Evolutionary conservation across 2,329 filamentous ascomycete species (phyloP).

Genomic region (Ophiocordyceps camponoti-floridani): DNA sequence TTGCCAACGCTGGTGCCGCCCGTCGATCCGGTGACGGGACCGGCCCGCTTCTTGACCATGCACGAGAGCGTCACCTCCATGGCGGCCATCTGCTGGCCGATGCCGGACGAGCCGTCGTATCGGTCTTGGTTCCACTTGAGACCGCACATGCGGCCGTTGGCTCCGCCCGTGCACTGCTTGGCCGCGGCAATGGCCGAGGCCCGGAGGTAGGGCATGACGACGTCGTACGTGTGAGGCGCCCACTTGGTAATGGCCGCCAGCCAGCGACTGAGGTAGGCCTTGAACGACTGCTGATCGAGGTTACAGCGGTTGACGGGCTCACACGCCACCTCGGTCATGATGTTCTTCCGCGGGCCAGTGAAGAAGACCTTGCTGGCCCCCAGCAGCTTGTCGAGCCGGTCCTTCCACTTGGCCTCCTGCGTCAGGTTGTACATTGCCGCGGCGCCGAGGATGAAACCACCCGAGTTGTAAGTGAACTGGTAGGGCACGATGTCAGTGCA

Average conservation of each 20-base stretch:
- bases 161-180: conserved; percentile 37
- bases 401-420: conserved; percentile 32
- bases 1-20: conserved; percentile 40
- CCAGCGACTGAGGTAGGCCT: conserved; percentile 44
- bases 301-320: conserved; percentile 44
- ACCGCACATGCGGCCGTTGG: conserved; percentile 39
- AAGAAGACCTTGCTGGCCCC: conserved; percentile 37
- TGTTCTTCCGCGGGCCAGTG: conserved; percentile 25
- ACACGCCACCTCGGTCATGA: conserved; percentile 50
- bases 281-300: conserved; percentile 44
- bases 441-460: conserved; percentile 45
- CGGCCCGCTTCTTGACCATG: conserved; percentile 26
- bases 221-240: conserved; percentile 37
- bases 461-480: conserved; percentile 55
- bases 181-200: conserved; percentile 39
- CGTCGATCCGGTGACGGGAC: conserved; percentile 27
- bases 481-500: conserved; percentile 40
- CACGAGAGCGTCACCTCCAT: conserved; percentile 47
- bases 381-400: conserved; percentile 37
- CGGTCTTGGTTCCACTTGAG: conserved; percentile 36
- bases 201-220: conserved; percentile 33
- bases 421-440: conserved; percentile 53
- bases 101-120: conserved; percentile 42
- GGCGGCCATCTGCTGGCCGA: conserved; percentile 55
- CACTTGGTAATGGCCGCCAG: conserved; percentile 44